phyloP scores from a whole-genome alignment of 2,329 filamentous ascomycete species.

The Pleomassaria siparia region DNA sequence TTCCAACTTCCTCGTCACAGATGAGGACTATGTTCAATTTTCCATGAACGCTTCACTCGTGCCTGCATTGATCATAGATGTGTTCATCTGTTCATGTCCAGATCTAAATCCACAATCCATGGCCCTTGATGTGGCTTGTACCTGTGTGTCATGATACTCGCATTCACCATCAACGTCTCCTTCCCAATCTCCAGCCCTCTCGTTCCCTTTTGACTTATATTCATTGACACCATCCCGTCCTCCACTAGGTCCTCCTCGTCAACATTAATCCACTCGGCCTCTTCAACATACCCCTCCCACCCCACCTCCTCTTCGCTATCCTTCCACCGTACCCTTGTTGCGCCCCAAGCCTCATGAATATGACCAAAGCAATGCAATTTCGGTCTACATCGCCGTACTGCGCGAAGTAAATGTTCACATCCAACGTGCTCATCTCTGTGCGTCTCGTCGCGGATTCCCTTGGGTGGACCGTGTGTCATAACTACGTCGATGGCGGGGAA shows the following conservation, averaged over 20 bases:
- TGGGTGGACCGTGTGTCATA: slow-evolving; percentile 63
- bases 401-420: slow-evolving; percentile 56
- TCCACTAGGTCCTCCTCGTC: slow-evolving; percentile 19
- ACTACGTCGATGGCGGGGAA: slow-evolving; percentile 56
- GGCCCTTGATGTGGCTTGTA: slow-evolving; percentile 56
- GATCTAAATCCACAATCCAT: slow-evolving; percentile 59
- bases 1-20: no score
- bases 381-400: slow-evolving; percentile 54
- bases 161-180: slow-evolving; percentile 61
- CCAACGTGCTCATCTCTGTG: slow-evolving; percentile 47
- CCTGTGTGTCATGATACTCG: slow-evolving; percentile 55
- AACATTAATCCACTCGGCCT: slow-evolving; percentile 15
- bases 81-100: no score
- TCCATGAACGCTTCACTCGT: no score
- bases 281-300: slow-evolving; percentile 22
- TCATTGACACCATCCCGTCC: slow-evolving; percentile 30
- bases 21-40: no score
- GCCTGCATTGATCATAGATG: no score
- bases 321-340: slow-evolving; percentile 43
- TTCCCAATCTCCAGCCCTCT: slow-evolving; percentile 45
- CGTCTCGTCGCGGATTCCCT: slow-evolving; percentile 52
- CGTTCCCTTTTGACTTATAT: slow-evolving; percentile 33
- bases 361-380: slow-evolving; percentile 64
- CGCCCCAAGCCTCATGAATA: slow-evolving; percentile 57
- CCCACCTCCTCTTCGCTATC: slow-evolving; percentile 20